Percentiles rank a stretch among this genome's conserved stretches.
Conservation (phyloP, 2,329 filamentous ascomycete species). For the Chalaropsis ovoidea region DNA sequence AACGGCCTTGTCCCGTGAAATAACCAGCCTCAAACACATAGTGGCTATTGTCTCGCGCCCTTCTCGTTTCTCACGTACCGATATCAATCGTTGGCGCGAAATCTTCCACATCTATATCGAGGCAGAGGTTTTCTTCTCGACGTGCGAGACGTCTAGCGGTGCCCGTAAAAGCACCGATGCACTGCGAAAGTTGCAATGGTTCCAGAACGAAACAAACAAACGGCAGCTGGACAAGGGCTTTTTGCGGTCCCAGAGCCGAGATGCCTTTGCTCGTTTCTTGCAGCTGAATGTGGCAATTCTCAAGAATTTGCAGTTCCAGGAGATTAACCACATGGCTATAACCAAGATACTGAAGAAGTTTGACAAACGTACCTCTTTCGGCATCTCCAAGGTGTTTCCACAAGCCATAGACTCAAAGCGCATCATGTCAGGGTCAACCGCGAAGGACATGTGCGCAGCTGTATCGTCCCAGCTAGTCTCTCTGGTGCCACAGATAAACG, state of each 20-base stretch:
- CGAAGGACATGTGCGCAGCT: constrained; percentile 64
- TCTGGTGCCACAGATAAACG: constrained; percentile 70
- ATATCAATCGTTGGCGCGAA: constrained; percentile 66
- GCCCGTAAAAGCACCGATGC: constrained; percentile 56
- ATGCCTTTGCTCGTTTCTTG: constrained; percentile 59
- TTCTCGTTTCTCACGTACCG: constrained; percentile 50
- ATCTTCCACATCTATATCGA: constrained; percentile 77
- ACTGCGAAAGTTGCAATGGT: constrained; percentile 57
- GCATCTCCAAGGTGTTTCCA: constrained; percentile 54
- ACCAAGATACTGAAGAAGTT: constrained; percentile 86
- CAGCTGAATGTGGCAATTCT: constrained; percentile 64
- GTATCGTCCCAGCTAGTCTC: constrained; percentile 62
- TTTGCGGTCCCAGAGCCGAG: constrained; percentile 54
- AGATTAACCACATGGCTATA: constrained; percentile 69
- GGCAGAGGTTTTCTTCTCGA: constrained; percentile 72
- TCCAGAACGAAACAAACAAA: constrained; percentile 56
- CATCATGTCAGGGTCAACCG: constrained; percentile 56
- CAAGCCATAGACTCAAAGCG: constrained; percentile 48
- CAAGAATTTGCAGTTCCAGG: constrained; percentile 72
- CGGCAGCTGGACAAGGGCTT: constrained; percentile 51
- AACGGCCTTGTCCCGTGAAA: constrained; percentile 50
- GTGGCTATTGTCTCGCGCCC: constrained; percentile 57
- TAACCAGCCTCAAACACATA: constrained; percentile 53
- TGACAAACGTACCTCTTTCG: constrained; percentile 71
- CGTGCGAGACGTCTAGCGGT: constrained; percentile 60